Evolutionary conservation across 2,329 filamentous ascomycete species (phyloP).

Genomic region (Mycosphaerella arachidis): DNA sequence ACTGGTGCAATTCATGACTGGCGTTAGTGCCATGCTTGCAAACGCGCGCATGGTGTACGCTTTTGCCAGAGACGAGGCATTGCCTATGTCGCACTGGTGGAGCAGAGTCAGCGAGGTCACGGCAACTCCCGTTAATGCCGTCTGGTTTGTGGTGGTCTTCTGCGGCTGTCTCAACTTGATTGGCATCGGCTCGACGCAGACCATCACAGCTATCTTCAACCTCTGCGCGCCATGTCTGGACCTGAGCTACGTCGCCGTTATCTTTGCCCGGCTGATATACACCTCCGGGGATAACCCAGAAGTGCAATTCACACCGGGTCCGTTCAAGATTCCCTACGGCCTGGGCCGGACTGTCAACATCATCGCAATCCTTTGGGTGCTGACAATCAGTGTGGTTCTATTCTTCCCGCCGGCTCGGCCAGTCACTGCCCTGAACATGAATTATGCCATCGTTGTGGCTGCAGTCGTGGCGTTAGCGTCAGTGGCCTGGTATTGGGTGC

Average conservation of each 20-base stretch:
- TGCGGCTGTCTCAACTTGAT: conserved; percentile 51
- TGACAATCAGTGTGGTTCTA: conserved; percentile 59
- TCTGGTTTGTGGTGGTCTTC: conserved; percentile 60
- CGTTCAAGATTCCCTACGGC: conserved; percentile 25
- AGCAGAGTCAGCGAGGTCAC: conserved; percentile 47
- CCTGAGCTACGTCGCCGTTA: conserved; percentile 57
- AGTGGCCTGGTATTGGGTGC: conserved; percentile 41
- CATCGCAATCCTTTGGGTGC: conserved; percentile 54
- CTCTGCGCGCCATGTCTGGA: conserved; percentile 45
- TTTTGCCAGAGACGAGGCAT: conserved; percentile 39
- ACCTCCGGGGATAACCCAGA: background rate
- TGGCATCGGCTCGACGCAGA: conserved; percentile 48
- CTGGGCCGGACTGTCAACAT: conserved; percentile 48
- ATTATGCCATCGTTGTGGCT: conserved; percentile 45
- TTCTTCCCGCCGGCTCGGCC: conserved; percentile 47
- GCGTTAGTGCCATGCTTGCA: conserved; percentile 60
- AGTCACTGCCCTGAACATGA: conserved; percentile 44
- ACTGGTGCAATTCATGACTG: conserved; percentile 62
- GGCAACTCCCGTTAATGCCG: conserved; percentile 57
- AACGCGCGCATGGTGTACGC: conserved; percentile 45
- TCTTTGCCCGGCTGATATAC: conserved; percentile 42
- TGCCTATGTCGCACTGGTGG: conserved; percentile 37
- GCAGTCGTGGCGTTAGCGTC: conserved; percentile 48
- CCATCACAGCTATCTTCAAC: conserved; percentile 49
- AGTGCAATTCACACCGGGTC: conserved; percentile 20